phyloP scores from a whole-genome alignment of 1,139 yeast genomes.

The Candida neerlandica region DNA sequence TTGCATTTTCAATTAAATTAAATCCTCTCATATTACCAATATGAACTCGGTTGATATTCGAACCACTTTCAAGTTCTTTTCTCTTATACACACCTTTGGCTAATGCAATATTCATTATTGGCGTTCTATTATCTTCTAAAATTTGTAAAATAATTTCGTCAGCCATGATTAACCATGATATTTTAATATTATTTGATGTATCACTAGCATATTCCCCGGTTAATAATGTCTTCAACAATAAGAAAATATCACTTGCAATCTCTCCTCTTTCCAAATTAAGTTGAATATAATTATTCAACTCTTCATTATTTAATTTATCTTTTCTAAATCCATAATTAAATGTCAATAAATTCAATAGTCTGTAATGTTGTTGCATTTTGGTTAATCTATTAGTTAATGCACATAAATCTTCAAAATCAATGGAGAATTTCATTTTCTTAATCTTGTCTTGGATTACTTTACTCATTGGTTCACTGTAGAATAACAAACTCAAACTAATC shows the following conservation, averaged over 20 bases:
- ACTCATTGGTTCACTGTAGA: slow-evolving; percentile 48
- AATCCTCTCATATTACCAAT: slow-evolving; percentile 51
- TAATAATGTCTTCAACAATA: slow-evolving; percentile 43
- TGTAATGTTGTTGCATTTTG: slow-evolving; percentile 30
- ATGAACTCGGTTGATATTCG: slow-evolving; percentile 41
- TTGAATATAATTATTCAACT: slow-evolving; percentile 36
- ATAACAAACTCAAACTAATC: slow-evolving; percentile 36
- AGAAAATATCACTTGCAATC: slow-evolving; percentile 36
- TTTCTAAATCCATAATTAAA: slow-evolving; percentile 43
- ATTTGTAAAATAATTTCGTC: slow-evolving; percentile 47
- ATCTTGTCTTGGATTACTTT: slow-evolving; percentile 36
- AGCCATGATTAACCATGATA: slow-evolving; percentile 63
- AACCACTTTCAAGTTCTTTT: slow-evolving; percentile 47
- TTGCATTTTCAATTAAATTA: slow-evolving; percentile 36
- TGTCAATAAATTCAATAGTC: slow-evolving; percentile 25
- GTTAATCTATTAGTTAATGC: slow-evolving; percentile 32
- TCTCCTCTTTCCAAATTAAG: slow-evolving; percentile 32
- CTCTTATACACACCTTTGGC: slow-evolving; percentile 49
- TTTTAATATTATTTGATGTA: slow-evolving; percentile 21
- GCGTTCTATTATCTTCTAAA: slow-evolving; percentile 46
- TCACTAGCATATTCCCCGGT: slow-evolving; percentile 34
- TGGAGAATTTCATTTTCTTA: slow-evolving; percentile 44
- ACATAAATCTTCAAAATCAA: slow-evolving; percentile 43
- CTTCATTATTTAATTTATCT: slow-evolving; percentile 35
- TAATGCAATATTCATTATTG: slow-evolving; percentile 44